Percentiles rank a stretch among this genome's conserved stretches.
Evolutionary conservation across 2,329 filamentous ascomycete genomes (phyloP).

Genomic region (Pleomassaria siparia): DNA sequence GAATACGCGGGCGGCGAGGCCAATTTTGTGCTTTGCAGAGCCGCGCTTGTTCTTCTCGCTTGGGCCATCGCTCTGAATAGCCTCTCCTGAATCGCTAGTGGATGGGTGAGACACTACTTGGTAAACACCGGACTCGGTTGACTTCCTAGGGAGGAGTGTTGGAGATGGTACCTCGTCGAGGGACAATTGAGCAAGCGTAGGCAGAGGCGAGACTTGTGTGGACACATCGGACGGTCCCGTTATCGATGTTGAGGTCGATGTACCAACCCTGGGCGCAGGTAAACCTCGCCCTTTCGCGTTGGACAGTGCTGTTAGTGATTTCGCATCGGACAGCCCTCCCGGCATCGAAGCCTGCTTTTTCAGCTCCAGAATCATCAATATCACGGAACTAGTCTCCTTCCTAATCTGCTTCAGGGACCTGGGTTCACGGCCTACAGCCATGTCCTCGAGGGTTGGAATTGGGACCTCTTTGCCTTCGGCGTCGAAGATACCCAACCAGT

Average conservation of each 20-base stretch:
- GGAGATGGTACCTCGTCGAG: background rate
- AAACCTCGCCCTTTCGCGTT: no score
- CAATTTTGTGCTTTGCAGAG: background rate
- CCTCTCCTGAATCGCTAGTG: background rate
- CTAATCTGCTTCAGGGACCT: background rate
- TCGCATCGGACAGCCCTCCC: no score
- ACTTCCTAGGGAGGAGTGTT: background rate
- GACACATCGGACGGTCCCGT: no score
- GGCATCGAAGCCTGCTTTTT: no score
- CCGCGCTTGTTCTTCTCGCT: background rate
- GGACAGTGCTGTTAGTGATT: no score
- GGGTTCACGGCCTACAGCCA: background rate
- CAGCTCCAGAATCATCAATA: no score
- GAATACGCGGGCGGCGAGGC: background rate
- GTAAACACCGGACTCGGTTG: background rate
- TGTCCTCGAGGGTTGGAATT: background rate
- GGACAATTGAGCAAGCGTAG: no score
- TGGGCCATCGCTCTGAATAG: background rate
- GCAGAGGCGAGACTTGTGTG: no score
- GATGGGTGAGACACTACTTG: background rate
- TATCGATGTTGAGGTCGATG: no score
- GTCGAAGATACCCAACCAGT: constrained; percentile 28
- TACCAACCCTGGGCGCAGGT: no score
- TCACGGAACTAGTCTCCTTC: background rate
- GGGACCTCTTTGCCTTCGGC: constrained; percentile 21